Evolutionary conservation across 345 rosid species (phyloP), one percentile per base, ranked within the genome.

Genomic region (Stellera chamaejasme): DNA sequence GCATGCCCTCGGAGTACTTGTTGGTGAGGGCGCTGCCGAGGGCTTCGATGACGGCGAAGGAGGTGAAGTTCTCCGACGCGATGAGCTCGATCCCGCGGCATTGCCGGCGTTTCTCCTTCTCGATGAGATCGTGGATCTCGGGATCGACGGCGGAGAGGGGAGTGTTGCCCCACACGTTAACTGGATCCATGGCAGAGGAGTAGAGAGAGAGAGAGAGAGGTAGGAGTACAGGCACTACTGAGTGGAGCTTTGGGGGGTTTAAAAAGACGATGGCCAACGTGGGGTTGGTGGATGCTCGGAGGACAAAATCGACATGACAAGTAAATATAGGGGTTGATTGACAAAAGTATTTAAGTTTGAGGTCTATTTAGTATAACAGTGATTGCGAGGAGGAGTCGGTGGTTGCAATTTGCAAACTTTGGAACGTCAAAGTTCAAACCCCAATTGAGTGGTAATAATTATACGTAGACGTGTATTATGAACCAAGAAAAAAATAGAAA

Each of bases 1-100:
- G 99, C 72, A 94, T 80, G 3, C 99, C 97, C 75, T 94, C 99
- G 7, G 99, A 94, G 85, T 94, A 94, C 70, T 94, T 90, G 77
- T 94, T 94, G 56, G 99, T 94, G 46, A 94, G 87, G 25, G 97
- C 88, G 63, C 95, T 85, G 68, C 99, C 99, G 39, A 94, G 87
- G 60, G 99, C 99, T 61, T 94, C 95, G 54, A 94, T 94, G 54
- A 94, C 99, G 47, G 99, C 97, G 78, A 83, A 90, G 66, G 98
- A 92, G 41, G 98, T 92, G 89, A 92, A 92, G 75, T 92, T 92
- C 66, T 92, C 98, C 59, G 98, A 92, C 27, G 98, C 98, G 61
- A 92, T 92, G 15, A 92, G 98, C 77, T 92, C 98, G 91, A 92
- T 92, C 26, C 98, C 97, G 39, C 83, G 76, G 79, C 94, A 86